Evolutionary conservation across 352 stramenopile species (phyloP).

Genomic region (Pythium rhizo-oryzae): DNA sequence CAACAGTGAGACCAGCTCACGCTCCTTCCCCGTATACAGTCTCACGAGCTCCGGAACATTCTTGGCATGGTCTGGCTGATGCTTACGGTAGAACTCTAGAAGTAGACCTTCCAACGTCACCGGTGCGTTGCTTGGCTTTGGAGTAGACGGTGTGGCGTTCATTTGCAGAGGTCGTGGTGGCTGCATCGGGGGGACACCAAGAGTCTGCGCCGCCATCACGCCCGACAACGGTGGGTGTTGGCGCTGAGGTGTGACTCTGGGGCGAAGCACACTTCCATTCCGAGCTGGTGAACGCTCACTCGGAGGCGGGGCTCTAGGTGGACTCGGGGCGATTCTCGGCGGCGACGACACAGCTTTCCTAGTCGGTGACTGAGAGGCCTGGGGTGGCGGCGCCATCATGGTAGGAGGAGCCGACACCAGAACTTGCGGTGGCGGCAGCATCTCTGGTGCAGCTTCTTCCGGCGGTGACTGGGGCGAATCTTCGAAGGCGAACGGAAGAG

Average conservation of each 20-base stretch:
- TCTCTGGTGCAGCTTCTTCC: not conserved
- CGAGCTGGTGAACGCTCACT: conserved; percentile 20
- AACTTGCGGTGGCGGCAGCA: conserved; percentile 15
- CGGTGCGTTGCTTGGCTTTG: not conserved
- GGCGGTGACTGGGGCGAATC: not conserved
- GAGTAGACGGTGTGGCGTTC: not conserved
- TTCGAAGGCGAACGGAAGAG: conserved; percentile 24
- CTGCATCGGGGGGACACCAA: not conserved
- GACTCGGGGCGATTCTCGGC: conserved; percentile 15
- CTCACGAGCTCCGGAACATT: conserved; percentile 60
- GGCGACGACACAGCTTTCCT: not conserved
- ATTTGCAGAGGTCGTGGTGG: not conserved
- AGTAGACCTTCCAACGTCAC: conserved; percentile 61
- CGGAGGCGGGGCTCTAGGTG: conserved; percentile 22
- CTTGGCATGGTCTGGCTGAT: conserved; percentile 75
- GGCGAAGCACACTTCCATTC: conserved; percentile 21
- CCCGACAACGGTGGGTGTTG: not conserved
- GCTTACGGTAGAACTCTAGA: conserved; percentile 71
- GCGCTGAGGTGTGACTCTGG: conserved; percentile 15
- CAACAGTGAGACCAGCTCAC: conserved; percentile 57
- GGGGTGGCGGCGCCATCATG: not conserved
- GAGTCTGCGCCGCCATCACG: not conserved
- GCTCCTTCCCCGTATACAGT: conserved; percentile 67
- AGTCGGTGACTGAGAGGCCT: not conserved
- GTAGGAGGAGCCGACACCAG: conserved; percentile 1